Conservation (phyloP, 345 rosid genomes). For the Populus deltoides region DNA sequence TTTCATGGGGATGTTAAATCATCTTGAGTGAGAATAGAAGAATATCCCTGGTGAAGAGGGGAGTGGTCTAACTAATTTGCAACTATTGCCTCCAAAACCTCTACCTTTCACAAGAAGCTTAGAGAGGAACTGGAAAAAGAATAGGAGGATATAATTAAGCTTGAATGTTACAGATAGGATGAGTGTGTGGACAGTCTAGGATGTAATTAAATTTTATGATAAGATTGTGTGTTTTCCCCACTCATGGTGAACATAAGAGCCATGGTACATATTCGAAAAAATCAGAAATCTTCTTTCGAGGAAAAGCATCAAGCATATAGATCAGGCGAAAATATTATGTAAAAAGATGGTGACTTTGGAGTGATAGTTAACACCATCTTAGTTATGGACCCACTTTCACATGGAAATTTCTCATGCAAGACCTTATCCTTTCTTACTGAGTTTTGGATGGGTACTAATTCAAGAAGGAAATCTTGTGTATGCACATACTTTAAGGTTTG, state of each 20-base stretch:
- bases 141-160: neutral
- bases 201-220: neutral
- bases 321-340: neutral
- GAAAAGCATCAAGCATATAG: neutral
- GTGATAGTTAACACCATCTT: too few species aligned
- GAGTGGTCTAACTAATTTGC: neutral
- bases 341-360: too few species aligned
- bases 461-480: neutral
- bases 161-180: neutral
- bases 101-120: neutral
- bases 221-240: neutral
- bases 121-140: neutral
- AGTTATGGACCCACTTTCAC: too few species aligned
- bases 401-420: neutral
- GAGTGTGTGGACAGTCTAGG: neutral
- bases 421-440: neutral
- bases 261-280: too few species aligned
- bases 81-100: neutral
- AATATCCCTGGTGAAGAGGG: neutral
- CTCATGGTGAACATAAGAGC: neutral
- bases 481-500: neutral
- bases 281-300: neutral
- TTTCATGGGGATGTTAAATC: neutral
- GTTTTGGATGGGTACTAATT: neutral
- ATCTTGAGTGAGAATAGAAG: neutral